Base-by-base conservation (phyloP, 2,329 filamentous ascomycete species). In the Beauveria sp. region DNA sequence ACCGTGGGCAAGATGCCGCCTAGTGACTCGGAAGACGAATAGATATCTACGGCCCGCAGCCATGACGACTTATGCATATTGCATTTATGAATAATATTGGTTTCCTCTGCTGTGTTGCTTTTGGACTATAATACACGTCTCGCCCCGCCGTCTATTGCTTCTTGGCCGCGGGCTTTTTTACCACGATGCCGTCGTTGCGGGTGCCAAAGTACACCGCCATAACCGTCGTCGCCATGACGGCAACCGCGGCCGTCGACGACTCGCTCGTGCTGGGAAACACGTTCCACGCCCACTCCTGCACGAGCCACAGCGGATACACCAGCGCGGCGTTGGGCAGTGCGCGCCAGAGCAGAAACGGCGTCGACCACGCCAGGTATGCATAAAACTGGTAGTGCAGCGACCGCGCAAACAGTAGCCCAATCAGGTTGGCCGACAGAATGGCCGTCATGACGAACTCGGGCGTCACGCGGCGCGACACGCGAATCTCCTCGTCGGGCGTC, bases 341-440 rank as follows among this genome's bases (percentile, higher is more conserved):
- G 68, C 85, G 84, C 91, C 92, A 97, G 57, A 96, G 82, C 64
- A 97, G 79, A 72, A 90, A 96, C 26, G 92, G 92, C 7, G 90
- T 91, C 16, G 89, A 84, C 92, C 92, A 97, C 30, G 89, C 90
- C 63, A 96, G 83, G 79, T 96, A 96, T 51, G 90, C 86, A 75
- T 92, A 97, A 79, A 97, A 97, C 70, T 97, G 92, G 79, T 96
- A 97, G 77, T 97, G 92, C 67, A 97, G 81, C 60, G 89, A 93
- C 62, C 92, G 82, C 28, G 92, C 92, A 70, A 91, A 96, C 52
- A 96, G 80, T 75, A 96, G 81, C 43, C 92, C 92, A 61, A 96
- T 84, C 34, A 85, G 79, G 66, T 92, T 88, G 64, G 91, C 88
- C 12, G 87, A 86, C 57, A 96, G 81, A 50, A 96, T 82, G 4